Base-by-base conservation (phyloP, 192 early-diverging fungal species). In the Spinellus fusiger region DNA sequence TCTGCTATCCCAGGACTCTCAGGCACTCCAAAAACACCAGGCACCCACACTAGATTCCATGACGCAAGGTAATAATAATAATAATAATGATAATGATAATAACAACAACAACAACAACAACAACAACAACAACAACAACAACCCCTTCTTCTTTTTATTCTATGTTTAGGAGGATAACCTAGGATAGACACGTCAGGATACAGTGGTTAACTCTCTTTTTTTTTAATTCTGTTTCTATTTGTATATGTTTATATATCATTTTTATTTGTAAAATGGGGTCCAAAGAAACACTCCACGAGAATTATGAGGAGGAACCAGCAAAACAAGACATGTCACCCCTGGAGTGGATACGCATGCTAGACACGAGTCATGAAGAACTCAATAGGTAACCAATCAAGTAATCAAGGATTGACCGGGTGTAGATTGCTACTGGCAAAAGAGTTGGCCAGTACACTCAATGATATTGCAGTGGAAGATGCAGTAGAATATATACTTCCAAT, bases 391-490 rank as follows among this genome's bases (percentile, higher is more conserved):
- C 5, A 7, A 31, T 26, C 46, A 23, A 55, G 28, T 3, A 53
- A 25, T 28, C 20, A 54, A 26, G 53, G n/a, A 56, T 38, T 52
- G 65, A 13, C 61, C 49, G n/a, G 60, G 53, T 33, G 1, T 56
- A 77, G 77, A 68, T 49, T 73, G 28, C 66, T 70, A 27, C 64
- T 75, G 44, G 73, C 77, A 22, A 75, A 66, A 34, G 77, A 78
- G 67, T 44, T 78, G 22, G 56, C 73, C 4, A 64, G 27, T 34
- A 38, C 63, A 23, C 47, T 78, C 38, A 44, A 65, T 47, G 70
- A 75, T 26, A 50, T 75, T 15, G 53, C 59, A 13, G 31, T 70
- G 9, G 33, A 56, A 34, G 73, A 78, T 26, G 73, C 77, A 9
- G 52, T 78, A 9, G 60, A 70, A 33, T 46, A 64, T 18, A 61